Percentiles rank a stretch among this genome's conserved stretches.
Evolutionary conservation across 2,329 filamentous ascomycete genomes (phyloP).

Genomic region (Fusarium vanettenii): DNA sequence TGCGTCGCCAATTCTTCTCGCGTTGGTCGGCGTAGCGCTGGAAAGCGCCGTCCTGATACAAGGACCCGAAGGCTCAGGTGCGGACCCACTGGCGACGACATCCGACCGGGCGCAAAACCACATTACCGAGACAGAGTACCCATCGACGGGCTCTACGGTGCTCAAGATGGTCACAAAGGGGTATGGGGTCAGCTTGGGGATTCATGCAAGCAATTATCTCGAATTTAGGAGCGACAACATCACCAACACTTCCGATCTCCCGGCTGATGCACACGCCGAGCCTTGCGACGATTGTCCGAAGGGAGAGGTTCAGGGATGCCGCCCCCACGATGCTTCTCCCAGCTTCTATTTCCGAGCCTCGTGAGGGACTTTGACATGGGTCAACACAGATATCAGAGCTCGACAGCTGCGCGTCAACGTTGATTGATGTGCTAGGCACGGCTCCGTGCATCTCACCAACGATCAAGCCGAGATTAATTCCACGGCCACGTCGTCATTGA

Average conservation of each 20-base stretch:
- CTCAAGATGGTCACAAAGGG: slow-evolving; percentile 23
- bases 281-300: slow-evolving; percentile 6
- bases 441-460: not conserved
- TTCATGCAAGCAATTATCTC: not conserved
- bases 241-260: not conserved
- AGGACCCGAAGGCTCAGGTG: slow-evolving; percentile 40
- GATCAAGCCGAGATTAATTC: not conserved
- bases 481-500: slow-evolving; percentile 38
- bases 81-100: slow-evolving; percentile 50
- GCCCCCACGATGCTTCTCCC: slow-evolving; percentile 6
- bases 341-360: slow-evolving; percentile 1
- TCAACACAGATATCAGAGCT: not conserved
- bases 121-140: slow-evolving; percentile 40
- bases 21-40: slow-evolving; percentile 29
- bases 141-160: slow-evolving; percentile 7
- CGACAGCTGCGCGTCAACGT: not conserved
- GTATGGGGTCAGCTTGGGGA: not conserved
- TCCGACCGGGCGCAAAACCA: slow-evolving; percentile 45
- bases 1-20: not conserved
- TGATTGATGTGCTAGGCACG: not conserved
- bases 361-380: slow-evolving; percentile 5
- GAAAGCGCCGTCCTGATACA: slow-evolving; percentile 37
- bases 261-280: not conserved
- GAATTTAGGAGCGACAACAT: not conserved
- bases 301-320: slow-evolving; percentile 9